A percentile compares a stretch with the other conserved stretches of the same genome.
phyloP scores from a whole-genome alignment of 1,139 yeast genomes.

The Kodamaea anthophila region DNA sequence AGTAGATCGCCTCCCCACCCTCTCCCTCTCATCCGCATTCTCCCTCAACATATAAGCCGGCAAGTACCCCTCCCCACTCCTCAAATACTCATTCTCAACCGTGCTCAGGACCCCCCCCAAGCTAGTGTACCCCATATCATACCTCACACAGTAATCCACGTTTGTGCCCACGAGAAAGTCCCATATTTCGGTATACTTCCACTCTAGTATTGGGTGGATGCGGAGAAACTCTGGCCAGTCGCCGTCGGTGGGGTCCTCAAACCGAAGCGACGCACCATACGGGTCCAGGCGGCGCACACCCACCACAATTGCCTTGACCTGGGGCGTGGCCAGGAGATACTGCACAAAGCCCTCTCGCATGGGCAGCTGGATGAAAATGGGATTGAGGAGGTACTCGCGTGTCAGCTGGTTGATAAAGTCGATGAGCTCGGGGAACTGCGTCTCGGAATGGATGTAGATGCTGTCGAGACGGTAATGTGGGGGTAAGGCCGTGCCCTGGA shows the following conservation, averaged over 20 bases:
- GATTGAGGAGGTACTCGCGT: constrained; percentile 37
- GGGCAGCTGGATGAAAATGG: constrained; percentile 39
- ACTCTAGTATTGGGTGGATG: constrained; percentile 75
- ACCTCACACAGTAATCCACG: constrained; percentile 59
- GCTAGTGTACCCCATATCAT: constrained; percentile 77
- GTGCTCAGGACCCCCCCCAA: constrained; percentile 72
- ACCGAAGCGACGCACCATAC: constrained; percentile 48
- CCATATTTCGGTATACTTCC: constrained; percentile 81
- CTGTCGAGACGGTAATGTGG: constrained; percentile 41
- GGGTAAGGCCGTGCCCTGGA: constrained; percentile 15
- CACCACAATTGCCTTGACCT: constrained; percentile 61
- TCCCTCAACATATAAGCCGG: constrained; percentile 66
- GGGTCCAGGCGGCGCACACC: constrained; percentile 85
- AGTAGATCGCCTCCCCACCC: constrained; percentile 34
- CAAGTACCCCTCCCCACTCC: constrained; percentile 26
- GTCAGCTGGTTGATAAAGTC: constrained; percentile 41
- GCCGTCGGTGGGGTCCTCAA: constrained; percentile 66
- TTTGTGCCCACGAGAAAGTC: constrained; percentile 47
- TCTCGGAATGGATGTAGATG: constrained; percentile 65
- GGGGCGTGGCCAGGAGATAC: constrained; percentile 44
- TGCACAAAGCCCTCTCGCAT: constrained; percentile 61
- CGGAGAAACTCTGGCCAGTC: constrained; percentile 84
- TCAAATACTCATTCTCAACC: constrained; percentile 55
- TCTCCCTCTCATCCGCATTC: constrained; percentile 52
- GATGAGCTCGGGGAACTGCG: constrained; percentile 56